A percentile compares a stretch with the other conserved stretches of the same genome.
Conservation (phyloP, 306 rosid species). For the Prunus salicina region DNA sequence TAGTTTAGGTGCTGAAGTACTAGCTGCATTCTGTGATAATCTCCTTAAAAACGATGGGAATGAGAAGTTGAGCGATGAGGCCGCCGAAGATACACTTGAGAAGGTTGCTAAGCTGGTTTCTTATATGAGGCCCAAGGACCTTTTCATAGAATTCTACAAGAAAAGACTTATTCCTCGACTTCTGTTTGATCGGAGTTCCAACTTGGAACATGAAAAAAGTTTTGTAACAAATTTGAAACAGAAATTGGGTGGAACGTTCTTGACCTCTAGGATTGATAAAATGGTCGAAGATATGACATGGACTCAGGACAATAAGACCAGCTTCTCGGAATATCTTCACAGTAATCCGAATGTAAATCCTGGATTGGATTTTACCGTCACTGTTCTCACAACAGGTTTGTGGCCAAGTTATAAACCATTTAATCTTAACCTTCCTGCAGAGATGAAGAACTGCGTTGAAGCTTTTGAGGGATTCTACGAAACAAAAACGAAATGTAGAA, state of each 20-base stretch:
- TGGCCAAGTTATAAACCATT: constrained; percentile 81
- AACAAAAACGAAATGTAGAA: constrained; percentile 52
- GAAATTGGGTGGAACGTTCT: constrained; percentile 66
- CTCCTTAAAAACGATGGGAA: constrained; percentile 63
- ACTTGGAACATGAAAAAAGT: constrained; percentile 63
- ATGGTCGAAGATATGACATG: constrained; percentile 66
- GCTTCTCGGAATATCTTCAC: constrained; percentile 59
- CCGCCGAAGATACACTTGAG: constrained; percentile 62
- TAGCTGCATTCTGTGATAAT: constrained; percentile 65
- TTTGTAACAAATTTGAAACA: constrained; percentile 57
- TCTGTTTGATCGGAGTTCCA: constrained; percentile 69
- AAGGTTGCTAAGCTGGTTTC: constrained; percentile 64
- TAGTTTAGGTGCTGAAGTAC: constrained; percentile 58
- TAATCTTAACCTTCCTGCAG: constrained; percentile 65
- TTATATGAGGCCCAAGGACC: constrained; percentile 64
- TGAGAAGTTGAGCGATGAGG: constrained; percentile 65
- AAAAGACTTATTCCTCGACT: constrained; percentile 76
- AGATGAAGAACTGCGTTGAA: constrained; percentile 72
- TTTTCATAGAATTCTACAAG: constrained; percentile 81
- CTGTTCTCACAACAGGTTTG: constrained; percentile 71
- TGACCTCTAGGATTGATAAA: constrained; percentile 79
- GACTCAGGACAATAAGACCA: constrained; percentile 56
- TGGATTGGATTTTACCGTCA: constrained; percentile 66
- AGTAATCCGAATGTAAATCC: constrained; percentile 42
- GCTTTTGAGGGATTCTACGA: constrained; percentile 62